A percentile compares a stretch with the other conserved stretches of the same genome.
Conservation (phyloP, 2,329 filamentous ascomycete species). For the Annulohypoxylon truncatum region DNA sequence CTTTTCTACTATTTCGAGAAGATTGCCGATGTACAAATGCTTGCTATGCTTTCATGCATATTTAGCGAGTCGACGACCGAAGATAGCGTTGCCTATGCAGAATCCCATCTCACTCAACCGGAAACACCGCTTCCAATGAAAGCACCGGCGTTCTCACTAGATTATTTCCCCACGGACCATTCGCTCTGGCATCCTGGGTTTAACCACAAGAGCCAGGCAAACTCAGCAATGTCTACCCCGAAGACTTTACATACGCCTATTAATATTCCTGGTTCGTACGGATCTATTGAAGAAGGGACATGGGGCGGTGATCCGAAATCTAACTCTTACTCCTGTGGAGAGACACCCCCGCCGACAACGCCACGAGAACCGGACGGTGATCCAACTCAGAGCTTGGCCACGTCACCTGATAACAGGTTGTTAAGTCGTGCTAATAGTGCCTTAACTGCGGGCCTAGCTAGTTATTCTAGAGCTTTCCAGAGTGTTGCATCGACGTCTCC, state of each 20-base stretch:
- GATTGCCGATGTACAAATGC: conserved; percentile 74
- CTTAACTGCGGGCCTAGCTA: conserved; percentile 65
- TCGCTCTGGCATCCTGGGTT: conserved; percentile 60
- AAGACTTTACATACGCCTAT: conserved; percentile 67
- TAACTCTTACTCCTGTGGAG: conserved; percentile 70
- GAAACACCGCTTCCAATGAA: conserved; percentile 74
- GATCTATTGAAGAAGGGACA: conserved; percentile 63
- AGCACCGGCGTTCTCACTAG: conserved; percentile 72
- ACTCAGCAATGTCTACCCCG: conserved; percentile 68
- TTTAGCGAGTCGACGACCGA: conserved; percentile 71
- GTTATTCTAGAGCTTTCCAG: conserved; percentile 61
- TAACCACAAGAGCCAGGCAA: conserved; percentile 62
- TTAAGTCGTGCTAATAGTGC: conserved; percentile 67
- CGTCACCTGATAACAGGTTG: conserved; percentile 67
- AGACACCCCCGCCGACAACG: conserved; percentile 67
- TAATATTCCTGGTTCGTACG: conserved; percentile 65
- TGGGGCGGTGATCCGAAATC: conserved; percentile 66
- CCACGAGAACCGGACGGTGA: conserved; percentile 61
- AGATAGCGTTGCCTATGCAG: conserved; percentile 67
- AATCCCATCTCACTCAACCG: conserved; percentile 66
- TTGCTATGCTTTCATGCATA: conserved; percentile 77
- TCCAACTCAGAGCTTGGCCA: conserved; percentile 66
- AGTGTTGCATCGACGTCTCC: conserved; percentile 57
- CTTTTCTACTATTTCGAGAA: conserved; percentile 73
- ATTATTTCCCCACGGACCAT: conserved; percentile 72